phyloP scores from a whole-genome alignment of 352 stramenopile species.

The Pythium sp. region DNA sequence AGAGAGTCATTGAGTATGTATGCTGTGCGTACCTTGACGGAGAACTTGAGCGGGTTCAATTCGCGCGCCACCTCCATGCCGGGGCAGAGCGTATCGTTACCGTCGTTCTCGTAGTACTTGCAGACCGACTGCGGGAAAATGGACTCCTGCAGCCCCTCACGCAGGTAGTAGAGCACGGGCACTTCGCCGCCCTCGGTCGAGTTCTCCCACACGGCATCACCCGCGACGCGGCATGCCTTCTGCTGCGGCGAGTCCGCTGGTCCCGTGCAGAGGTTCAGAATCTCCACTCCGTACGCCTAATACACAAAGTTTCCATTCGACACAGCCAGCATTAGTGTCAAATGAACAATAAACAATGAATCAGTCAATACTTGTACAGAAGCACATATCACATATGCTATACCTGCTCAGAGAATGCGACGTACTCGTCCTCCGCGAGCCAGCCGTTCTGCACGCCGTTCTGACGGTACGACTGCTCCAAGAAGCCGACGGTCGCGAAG shows the following conservation, averaged over 20 bases:
- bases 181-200: conserved; percentile 78
- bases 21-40: conserved; percentile 38
- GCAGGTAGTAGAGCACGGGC: conserved; percentile 71
- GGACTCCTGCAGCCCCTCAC: conserved; percentile 69
- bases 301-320: neutral
- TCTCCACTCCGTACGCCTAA: conserved; percentile 66
- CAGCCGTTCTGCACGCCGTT: conserved; percentile 63
- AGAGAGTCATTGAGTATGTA: too few species aligned
- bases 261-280: conserved; percentile 69
- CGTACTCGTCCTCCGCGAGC: conserved; percentile 69
- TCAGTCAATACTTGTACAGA: neutral
- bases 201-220: conserved; percentile 75
- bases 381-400: too few species aligned
- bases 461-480: conserved; percentile 78
- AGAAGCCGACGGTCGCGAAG: conserved; percentile 73
- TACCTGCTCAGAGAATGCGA: conserved; percentile 77
- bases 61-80: conserved; percentile 50
- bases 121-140: conserved; percentile 70
- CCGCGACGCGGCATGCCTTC: conserved; percentile 63
- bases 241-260: conserved; percentile 62
- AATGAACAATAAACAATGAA: neutral
- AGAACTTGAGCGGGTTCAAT: conserved; percentile 68
- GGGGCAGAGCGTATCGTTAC: conserved; percentile 67
- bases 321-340: too few species aligned
- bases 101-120: conserved; percentile 59